A percentile compares a stretch with the other conserved stretches of the same genome.
These are phyloP conservation scores for Apiospora rasikravindrae DNA, from an alignment of 2,329 filamentous ascomycete species.

Conservation along the genomic window DNA sequence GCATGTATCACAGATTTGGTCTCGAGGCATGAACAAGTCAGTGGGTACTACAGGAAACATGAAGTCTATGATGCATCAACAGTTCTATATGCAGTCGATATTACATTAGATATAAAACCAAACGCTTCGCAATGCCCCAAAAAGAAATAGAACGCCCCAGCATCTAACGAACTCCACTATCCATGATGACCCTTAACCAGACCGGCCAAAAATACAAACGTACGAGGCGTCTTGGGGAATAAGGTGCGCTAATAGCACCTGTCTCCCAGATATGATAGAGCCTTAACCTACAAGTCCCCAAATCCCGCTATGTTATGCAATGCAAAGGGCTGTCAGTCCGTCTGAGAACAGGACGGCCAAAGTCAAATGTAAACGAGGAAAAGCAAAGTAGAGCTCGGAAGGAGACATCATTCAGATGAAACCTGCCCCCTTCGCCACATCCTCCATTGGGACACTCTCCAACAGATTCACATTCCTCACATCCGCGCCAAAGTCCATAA, in stretches of 20 bases:
- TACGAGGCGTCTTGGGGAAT: background rate
- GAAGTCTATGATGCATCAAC: background rate
- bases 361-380: background rate
- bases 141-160: background rate
- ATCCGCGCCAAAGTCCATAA: slow-evolving; percentile 85
- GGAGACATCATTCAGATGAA: slow-evolving; percentile 36
- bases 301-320: slow-evolving; percentile 8
- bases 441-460: slow-evolving; percentile 49
- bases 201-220: background rate
- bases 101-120: background rate
- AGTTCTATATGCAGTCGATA: slow-evolving; percentile 9
- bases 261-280: background rate
- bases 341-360: background rate
- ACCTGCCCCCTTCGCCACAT: slow-evolving; percentile 38
- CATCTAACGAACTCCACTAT: background rate
- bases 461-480: slow-evolving; percentile 64
- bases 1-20: background rate
- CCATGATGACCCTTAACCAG: slow-evolving; percentile 1
- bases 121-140: slow-evolving; percentile 12
- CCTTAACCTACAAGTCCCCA: background rate
- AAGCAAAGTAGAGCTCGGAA: background rate
- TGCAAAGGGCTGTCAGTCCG: background rate
- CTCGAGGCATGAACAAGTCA: background rate
- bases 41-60: background rate
- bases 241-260: background rate